A percentile compares a stretch with the other conserved stretches of the same genome.
phyloP scores from a whole-genome alignment of 1,284 basidiomycete genomes.

The Cryptococcus maquisensis region DNA sequence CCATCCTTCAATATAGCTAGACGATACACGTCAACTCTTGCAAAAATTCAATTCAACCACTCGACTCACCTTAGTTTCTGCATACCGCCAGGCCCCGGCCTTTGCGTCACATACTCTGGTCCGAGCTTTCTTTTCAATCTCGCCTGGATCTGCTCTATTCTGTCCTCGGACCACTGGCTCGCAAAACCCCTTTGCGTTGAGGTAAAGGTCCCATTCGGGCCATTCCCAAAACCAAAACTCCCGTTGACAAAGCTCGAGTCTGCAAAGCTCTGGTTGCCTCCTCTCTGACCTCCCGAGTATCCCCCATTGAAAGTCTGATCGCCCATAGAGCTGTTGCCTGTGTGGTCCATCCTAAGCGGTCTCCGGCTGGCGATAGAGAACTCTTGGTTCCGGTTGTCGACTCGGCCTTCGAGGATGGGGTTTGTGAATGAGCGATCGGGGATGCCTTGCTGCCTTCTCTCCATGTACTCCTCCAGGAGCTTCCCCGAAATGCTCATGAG shows the following conservation, averaged over 20 bases:
- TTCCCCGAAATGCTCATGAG: background rate
- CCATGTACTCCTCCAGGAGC: background rate
- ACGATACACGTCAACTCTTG: conserved; percentile 4
- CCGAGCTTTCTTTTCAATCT: conserved; percentile 85
- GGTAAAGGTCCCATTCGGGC: background rate
- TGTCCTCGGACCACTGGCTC: conserved; percentile 53
- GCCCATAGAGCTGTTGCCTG: conserved; percentile 13
- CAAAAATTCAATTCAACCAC: background rate
- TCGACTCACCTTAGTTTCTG: conserved; percentile 50
- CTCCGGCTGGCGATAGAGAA: background rate
- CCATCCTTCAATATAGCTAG: conserved; percentile 93
- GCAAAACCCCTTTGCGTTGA: conserved; percentile 14
- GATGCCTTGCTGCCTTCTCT: background rate
- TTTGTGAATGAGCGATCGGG: background rate
- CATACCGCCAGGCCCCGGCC: conserved; percentile 76
- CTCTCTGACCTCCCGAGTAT: too few species aligned
- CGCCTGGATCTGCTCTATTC: conserved; percentile 69
- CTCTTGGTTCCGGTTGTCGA: background rate
- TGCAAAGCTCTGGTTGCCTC: too few species aligned
- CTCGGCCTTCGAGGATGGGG: background rate
- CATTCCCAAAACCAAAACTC: background rate
- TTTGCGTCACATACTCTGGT: conserved; percentile 84
- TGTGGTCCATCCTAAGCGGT: conserved; percentile 10
- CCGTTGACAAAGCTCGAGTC: conserved; percentile 11
- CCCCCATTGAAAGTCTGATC: too few species aligned